Conservation (phyloP, 495 filamentous ascomycete genomes). For the Xylaria grammica region DNA sequence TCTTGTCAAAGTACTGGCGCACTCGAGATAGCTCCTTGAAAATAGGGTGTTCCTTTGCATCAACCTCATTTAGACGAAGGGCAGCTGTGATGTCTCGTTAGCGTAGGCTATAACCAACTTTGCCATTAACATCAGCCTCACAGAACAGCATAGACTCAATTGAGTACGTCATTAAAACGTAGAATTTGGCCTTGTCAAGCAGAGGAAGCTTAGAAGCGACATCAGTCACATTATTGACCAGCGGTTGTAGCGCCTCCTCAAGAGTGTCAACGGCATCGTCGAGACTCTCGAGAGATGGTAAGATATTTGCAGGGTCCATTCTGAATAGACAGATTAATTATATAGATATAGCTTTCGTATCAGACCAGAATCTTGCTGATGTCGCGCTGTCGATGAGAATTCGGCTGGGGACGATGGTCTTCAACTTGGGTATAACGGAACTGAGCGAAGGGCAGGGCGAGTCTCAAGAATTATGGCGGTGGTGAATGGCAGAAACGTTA, state of each 20-base stretch:
- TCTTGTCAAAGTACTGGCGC: constrained; percentile 91
- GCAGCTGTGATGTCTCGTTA: constrained; percentile 62
- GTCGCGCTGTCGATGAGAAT: background rate
- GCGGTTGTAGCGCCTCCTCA: constrained; percentile 70
- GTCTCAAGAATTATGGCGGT: constrained; percentile 32
- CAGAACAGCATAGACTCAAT: constrained; percentile 93
- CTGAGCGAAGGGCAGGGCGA: too few relatives aligned
- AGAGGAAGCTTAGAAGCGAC: constrained; percentile 80
- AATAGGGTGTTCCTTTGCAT: constrained; percentile 83
- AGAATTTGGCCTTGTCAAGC: constrained; percentile 91
- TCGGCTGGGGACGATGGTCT: background rate
- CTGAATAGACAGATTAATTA: background rate
- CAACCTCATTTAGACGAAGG: constrained; percentile 76
- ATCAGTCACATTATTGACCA: constrained; percentile 66
- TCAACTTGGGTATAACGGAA: background rate
- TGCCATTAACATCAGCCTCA: constrained; percentile 45
- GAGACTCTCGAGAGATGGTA: constrained; percentile 68
- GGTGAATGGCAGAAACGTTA: constrained; percentile 20
- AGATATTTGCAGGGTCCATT: constrained; percentile 52
- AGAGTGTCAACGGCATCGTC: constrained; percentile 79
- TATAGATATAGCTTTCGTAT: background rate
- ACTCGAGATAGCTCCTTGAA: constrained; percentile 84
- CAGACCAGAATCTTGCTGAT: background rate
- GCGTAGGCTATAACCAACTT: background rate
- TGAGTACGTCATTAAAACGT: constrained; percentile 80